phyloP scores from a whole-genome alignment of 73 alveolate species.

The Paramecium octaurelia region DNA sequence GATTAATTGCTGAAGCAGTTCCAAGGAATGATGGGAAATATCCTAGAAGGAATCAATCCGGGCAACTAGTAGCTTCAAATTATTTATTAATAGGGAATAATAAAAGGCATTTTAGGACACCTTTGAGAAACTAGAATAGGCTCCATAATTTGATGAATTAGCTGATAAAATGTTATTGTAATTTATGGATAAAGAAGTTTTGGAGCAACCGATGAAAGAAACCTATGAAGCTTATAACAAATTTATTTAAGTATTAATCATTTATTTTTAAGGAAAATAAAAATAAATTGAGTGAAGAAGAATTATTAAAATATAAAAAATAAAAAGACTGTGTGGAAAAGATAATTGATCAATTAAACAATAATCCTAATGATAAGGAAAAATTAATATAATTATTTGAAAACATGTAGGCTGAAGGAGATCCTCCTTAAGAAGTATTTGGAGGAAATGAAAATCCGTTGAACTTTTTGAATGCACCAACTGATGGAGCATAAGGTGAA shows the following conservation, averaged over 20 bases:
- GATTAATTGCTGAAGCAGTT: background rate
- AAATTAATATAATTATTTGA: slow-evolving; percentile 36
- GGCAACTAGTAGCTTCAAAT: background rate
- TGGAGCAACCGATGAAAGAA: slow-evolving; percentile 11
- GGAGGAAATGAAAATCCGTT: slow-evolving; percentile 30
- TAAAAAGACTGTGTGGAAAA: slow-evolving; percentile 4
- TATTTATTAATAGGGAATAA: background rate
- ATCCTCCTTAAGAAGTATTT: slow-evolving; percentile 37
- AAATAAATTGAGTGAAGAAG: background rate
- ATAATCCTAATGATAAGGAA: background rate
- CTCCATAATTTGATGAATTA: slow-evolving; percentile 19
- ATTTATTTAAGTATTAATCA: background rate
- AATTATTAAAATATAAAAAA: background rate
- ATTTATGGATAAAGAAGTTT: slow-evolving; percentile 35
- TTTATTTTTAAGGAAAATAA: background rate
- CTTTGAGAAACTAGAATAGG: background rate
- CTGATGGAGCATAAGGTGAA: background rate
- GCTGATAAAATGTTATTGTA: slow-evolving; percentile 41
- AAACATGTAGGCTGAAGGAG: slow-evolving; percentile 45
- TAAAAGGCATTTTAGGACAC: background rate
- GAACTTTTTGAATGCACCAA: background rate
- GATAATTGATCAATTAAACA: background rate
- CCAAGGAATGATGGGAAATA: slow-evolving; percentile 28
- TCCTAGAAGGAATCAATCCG: background rate
- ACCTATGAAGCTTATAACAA: background rate